These are phyloP conservation scores for Phytopythium montanum DNA, from an alignment of 352 stramenopile species.

Conservation along the genomic window DNA sequence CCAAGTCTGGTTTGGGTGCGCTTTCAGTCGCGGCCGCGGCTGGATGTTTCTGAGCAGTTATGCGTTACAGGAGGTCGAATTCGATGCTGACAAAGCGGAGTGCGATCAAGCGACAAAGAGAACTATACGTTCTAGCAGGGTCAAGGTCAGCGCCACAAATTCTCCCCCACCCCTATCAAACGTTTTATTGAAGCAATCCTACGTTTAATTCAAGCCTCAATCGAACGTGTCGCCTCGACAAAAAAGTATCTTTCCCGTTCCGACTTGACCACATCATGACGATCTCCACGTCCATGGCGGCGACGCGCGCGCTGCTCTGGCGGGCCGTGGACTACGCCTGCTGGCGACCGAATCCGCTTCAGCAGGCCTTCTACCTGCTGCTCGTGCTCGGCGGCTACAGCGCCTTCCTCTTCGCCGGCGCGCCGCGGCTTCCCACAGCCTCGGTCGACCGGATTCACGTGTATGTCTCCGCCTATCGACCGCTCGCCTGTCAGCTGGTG, in stretches of 20 bases:
- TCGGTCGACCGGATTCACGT: conserved; percentile 37
- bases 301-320: background rate
- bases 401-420: conserved; percentile 40
- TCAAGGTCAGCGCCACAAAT: conserved; percentile 25
- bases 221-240: background rate
- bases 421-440: conserved; percentile 40
- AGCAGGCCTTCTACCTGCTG: conserved; percentile 56
- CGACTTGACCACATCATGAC: too few species aligned
- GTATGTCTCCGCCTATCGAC: conserved; percentile 14
- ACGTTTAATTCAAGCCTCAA: conserved; percentile 4
- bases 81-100: background rate
- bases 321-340: conserved; percentile 18
- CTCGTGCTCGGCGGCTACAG: conserved; percentile 55
- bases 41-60: conserved; percentile 4
- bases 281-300: conserved; percentile 1
- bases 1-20: conserved; percentile 3
- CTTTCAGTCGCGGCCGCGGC: background rate
- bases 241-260: background rate
- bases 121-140: background rate
- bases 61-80: background rate
- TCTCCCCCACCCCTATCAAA: conserved; percentile 28
- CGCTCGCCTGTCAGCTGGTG: background rate
- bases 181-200: conserved; percentile 4
- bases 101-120: background rate
- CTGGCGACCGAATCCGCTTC: conserved; percentile 23